Evolutionary conservation across 2,329 filamentous ascomycete species (phyloP), one percentile per base, ranked within the genome.

Genomic region (Kalmusia sp.): DNA sequence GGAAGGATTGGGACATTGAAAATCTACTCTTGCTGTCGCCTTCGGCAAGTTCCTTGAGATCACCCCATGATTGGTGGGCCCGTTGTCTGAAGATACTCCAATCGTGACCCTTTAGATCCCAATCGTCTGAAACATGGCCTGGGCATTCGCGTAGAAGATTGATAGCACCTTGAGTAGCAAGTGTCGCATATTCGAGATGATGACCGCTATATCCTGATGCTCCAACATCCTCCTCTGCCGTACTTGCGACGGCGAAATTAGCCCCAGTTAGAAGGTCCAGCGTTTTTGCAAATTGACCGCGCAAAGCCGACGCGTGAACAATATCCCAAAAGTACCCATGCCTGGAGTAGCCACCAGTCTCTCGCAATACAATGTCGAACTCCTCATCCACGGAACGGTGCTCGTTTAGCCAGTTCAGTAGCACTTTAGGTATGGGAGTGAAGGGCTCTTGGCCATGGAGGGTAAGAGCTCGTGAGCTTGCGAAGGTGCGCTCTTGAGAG

Each of bases 71-170:
- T 27, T 87, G 84, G 37, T 85, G 82, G 14, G 92, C 86, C 49
- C 89, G 86, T 58, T 90, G 86, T 47, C 93, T 86, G 76, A 95
- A 98, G 33, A 95, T 76, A 14, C 83, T 86, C 93, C 93, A 98
- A 54, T 93, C 90, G 59, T 85, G 84, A 53, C 87, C 88, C 68
- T 86, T 88, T 41, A 95, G 85, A 63, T 96, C 88, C 93, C 93
- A 98, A 69, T 93, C 86, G 38, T 82, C 82, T 40, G 79, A 76
- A 47, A 79, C 80, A 22, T 85, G 74, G 3, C 84, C 87, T 5
- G 93, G 93, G 62, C 90, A 96, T 30, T 84, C 81, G 50, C 89
- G 84, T 30, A 98, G 80, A 37, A 92, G 79, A 19, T 87, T 80
- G 39, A 89, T 83, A 19, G 90, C 87, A 57, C 86, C 84, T 46